A percentile compares a stretch with the other conserved stretches of the same genome.
phyloP scores from a whole-genome alignment of 1,139 yeast species.

The Arxiozyma bovina region DNA sequence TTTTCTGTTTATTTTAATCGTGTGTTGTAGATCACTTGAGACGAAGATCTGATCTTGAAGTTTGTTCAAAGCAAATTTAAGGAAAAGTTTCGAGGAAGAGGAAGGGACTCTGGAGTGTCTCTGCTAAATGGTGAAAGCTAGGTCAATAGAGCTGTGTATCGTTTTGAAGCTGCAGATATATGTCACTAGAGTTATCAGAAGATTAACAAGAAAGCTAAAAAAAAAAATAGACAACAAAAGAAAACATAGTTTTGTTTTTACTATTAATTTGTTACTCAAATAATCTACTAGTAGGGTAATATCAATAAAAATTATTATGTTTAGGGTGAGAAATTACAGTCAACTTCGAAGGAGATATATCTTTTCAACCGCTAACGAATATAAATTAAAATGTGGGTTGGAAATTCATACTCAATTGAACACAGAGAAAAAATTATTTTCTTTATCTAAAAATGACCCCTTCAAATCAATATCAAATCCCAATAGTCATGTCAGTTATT shows the following conservation, averaged over 20 bases:
- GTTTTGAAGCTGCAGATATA: too few species aligned
- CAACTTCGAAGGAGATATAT: not conserved
- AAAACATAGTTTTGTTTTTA: too few species aligned
- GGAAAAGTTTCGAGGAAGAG: not conserved
- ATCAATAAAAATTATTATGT: not conserved
- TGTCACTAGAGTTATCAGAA: too few species aligned
- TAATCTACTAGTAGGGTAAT: too few species aligned
- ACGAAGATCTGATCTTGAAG: not conserved
- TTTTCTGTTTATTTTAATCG: too few species aligned
- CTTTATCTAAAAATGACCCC: conserved; percentile 43
- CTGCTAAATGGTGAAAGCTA: too few species aligned
- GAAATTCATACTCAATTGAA: conserved; percentile 88
- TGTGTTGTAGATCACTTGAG: not conserved
- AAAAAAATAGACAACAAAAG: too few species aligned
- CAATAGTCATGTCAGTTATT: conserved; percentile 64
- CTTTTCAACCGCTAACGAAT: conserved; percentile 11
- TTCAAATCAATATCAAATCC: conserved; percentile 42
- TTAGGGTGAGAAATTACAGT: not conserved
- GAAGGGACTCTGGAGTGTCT: not conserved
- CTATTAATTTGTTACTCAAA: too few species aligned
- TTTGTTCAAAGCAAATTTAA: too few species aligned
- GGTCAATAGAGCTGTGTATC: too few species aligned
- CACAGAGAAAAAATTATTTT: conserved; percentile 68
- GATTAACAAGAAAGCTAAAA: too few species aligned
- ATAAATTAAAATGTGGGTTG: conserved; percentile 67